Base-by-base conservation (phyloP, 805 yeast genomes). In the Cyberlindnera sargentensis region DNA sequence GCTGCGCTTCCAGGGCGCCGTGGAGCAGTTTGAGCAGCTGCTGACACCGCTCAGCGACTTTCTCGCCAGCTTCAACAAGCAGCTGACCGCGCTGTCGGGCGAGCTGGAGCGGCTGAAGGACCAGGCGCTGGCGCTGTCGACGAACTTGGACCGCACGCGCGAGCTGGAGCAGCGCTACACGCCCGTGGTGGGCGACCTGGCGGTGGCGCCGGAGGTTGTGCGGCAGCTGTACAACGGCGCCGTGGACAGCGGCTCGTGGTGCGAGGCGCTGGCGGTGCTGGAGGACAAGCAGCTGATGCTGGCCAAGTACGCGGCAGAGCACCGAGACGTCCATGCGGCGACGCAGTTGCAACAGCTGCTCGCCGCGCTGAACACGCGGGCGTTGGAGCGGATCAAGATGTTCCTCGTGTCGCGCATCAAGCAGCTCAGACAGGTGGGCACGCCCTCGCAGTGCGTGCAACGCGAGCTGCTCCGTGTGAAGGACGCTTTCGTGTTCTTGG, bases 381-480 rank as follows among this genome's bases (percentile, higher is more conserved):
- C 86, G 1, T 62, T 86, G 2, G 96, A 90, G 58, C 71, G 95
- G 43, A 77, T 86, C 3, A 73, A 95, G 47, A 84, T 82, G 58
- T 82, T 66, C 56, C 63, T 89, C 29, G 77, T 87, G 3, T 52
- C 63, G 6, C 76, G 80, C 49, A 82, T 93, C 44, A 82, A 85
- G 50, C 56, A 62, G n/a, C 62, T 93, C 24, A 70, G 98, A 43
- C 61, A 60, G 31, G 70, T 68, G n/a, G 73, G 76, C 3, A 78
- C 81, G 0, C 77, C 91, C 8, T 82, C 95, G 0, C 96, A 88
- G 56, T 70, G 71, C 1, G 68, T 90, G 10, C 98, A 93, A 61
- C 70, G 72, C 32, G 74, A 75, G 29, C 62, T 93, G 40, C 60
- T 87, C 4, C 68, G 71, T 35, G 79, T 80, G n/a, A 76, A 74